Base-by-base conservation (phyloP, 2,329 filamentous ascomycete species). In the Xylaria sp. region DNA sequence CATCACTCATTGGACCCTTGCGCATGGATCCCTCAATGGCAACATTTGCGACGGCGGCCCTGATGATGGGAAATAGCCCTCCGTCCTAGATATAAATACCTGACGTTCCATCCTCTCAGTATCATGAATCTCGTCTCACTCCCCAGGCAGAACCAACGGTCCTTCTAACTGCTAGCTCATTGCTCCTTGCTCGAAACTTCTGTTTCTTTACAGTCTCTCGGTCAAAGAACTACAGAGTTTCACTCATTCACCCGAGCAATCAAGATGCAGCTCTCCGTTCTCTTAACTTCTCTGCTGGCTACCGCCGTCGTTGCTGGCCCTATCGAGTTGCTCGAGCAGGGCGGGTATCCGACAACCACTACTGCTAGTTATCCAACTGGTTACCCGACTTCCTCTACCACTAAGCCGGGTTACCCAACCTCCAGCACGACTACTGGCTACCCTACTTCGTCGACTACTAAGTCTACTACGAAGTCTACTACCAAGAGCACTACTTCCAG, bases 201-300 rank as follows among this genome's bases (percentile, higher is more conserved):
- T 51, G 49, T 23, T 25, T 48, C 39, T 62, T 61, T 56, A 41
- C 49, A 28, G 51, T 66, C 57, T 18, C 31, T 55, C 28, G 8
- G 25, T 20, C 39, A 43, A 66, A 62, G 57, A 61, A 66, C 39
- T n/a, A 55, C 39, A 56, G 49, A 62, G 51, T 62, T 39, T n/a
- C 51, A 66, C 20, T 66, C 57, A 23, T 62, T 65, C 25, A 48
- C 23, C 18, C 9, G n/a, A 49, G 41, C 57, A 55, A 49, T 28
- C 57, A 66, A 56, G 51, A 66, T 66, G 64, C 57, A 55, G 28
- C 52, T 56, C 64, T 62, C 64, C 51, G 25, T 62, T 41, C 49
- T 66, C 28, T n/a, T 66, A 25, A 49, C 64, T 20, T 28, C 57
- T 15, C 25, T 41, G 31, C 64, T 66, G 48, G 64, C 64, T n/a